These are phyloP conservation scores for Wickerhamiella domercqiae DNA, from an alignment of 805 yeast species.

Conservation along the genomic window DNA sequence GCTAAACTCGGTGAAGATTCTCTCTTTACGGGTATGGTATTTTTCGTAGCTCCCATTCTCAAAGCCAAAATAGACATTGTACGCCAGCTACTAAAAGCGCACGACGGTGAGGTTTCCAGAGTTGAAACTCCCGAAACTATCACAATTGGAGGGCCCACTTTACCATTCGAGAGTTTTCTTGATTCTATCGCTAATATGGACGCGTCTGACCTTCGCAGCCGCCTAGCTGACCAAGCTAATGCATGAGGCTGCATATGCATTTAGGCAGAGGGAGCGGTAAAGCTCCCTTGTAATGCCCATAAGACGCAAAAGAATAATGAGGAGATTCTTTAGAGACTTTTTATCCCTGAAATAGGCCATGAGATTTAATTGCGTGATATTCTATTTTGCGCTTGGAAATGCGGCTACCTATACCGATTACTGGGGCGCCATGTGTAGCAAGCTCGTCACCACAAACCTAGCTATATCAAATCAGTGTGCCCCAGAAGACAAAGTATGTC, in stretches of 20 bases:
- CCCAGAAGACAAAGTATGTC: neutral
- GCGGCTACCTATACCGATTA: neutral
- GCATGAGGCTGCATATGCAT: too few species aligned
- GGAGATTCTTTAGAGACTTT: too few species aligned
- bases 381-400: neutral
- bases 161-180: constrained; percentile 10
- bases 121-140: constrained; percentile 1
- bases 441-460: neutral
- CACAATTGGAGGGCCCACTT: constrained; percentile 6
- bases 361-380: neutral
- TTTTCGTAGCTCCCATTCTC: constrained; percentile 42
- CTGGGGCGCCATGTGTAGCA: neutral
- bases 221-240: too few species aligned
- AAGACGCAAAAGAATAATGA: too few species aligned
- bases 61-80: constrained; percentile 48
- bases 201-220: constrained; percentile 1
- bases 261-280: too few species aligned
- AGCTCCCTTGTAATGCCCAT: too few species aligned
- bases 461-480: neutral
- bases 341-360: too few species aligned
- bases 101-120: constrained; percentile 32
- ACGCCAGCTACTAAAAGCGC: constrained; percentile 40
- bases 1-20: constrained; percentile 6
- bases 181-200: constrained; percentile 15
- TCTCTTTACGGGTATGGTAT: constrained; percentile 34